Conservation (phyloP, 2,329 filamentous ascomycete species). For the Cryphonectria nitschkei region DNA sequence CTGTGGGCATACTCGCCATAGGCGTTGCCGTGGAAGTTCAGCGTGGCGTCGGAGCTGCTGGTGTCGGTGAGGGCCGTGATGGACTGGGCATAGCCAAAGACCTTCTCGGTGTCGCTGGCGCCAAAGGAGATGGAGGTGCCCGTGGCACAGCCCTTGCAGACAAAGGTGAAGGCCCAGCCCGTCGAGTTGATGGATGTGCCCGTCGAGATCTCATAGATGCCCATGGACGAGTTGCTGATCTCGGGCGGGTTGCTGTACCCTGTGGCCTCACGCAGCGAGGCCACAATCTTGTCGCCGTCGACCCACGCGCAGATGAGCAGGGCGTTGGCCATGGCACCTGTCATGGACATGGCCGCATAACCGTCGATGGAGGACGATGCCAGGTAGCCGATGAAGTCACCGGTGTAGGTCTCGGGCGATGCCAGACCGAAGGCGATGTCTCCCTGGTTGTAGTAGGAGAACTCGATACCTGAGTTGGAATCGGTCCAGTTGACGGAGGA, state of each 20-base stretch:
- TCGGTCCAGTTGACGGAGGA: slow-evolving; percentile 24
- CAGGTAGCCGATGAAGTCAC: slow-evolving; percentile 60
- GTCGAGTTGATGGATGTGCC: slow-evolving; percentile 52
- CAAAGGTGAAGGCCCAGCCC: slow-evolving; percentile 53
- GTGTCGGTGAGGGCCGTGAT: slow-evolving; percentile 41
- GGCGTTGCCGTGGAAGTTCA: slow-evolving; percentile 40
- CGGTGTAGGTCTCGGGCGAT: slow-evolving; percentile 50
- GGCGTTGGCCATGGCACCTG: slow-evolving; percentile 47
- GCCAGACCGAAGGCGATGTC: slow-evolving; percentile 49
- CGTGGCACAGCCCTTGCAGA: slow-evolving; percentile 47
- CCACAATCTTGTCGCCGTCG: slow-evolving; percentile 43
- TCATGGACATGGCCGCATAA: slow-evolving; percentile 52
- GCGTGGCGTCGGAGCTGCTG: slow-evolving; percentile 19
- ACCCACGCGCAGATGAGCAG: slow-evolving; percentile 51
- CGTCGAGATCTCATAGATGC: slow-evolving; percentile 46
- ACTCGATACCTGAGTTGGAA: slow-evolving; percentile 23
- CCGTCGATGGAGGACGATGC: slow-evolving; percentile 47
- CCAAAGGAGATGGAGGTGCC: slow-evolving; percentile 36
- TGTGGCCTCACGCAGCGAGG: slow-evolving; percentile 32
- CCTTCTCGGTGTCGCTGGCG: slow-evolving; percentile 30
- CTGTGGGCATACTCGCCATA: slow-evolving; percentile 44
- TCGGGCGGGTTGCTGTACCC: slow-evolving; percentile 47
- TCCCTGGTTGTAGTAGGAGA: slow-evolving; percentile 28
- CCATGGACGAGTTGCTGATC: slow-evolving; percentile 40
- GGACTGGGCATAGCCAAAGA: slow-evolving; percentile 47